These are phyloP conservation scores for Pythium rhizo-oryzae DNA, from an alignment of 352 stramenopile species.

Conservation along the genomic window DNA sequence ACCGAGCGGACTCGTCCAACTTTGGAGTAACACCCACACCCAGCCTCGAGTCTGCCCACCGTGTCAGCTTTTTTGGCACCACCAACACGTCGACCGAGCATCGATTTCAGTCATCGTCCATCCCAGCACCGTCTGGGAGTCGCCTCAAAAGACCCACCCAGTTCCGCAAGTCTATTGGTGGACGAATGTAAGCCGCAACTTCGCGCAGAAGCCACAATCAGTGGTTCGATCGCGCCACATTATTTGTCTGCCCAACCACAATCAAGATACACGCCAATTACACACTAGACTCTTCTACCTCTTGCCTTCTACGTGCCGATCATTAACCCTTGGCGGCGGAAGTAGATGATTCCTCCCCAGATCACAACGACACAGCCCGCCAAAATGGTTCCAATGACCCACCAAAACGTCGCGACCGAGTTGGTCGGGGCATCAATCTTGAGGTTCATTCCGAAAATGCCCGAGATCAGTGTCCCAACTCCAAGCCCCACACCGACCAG, in stretches of 20 bases:
- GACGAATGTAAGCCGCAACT: slow-evolving; percentile 13
- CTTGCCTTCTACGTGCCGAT: slow-evolving; percentile 24
- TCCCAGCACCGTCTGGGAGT: slow-evolving; percentile 14
- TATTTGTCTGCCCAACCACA: neutral
- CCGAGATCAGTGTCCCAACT: slow-evolving; percentile 43
- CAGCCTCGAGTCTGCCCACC: slow-evolving; percentile 11
- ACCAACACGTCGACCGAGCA: slow-evolving; percentile 3
- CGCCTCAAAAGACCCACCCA: slow-evolving; percentile 31
- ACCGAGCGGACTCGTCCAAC: slow-evolving; percentile 24
- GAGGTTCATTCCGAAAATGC: slow-evolving; percentile 55
- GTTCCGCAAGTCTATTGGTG: slow-evolving; percentile 33
- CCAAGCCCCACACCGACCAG: slow-evolving; percentile 37
- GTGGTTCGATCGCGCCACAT: neutral
- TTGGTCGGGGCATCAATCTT: slow-evolving; percentile 33
- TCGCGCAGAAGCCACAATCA: neutral
- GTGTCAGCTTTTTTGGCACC: slow-evolving; percentile 30
- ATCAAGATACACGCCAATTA: neutral
- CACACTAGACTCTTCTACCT: neutral
- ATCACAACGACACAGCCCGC: slow-evolving; percentile 27
- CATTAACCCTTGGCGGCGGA: slow-evolving; percentile 31
- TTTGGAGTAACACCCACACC: neutral
- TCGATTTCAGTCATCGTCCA: slow-evolving; percentile 17
- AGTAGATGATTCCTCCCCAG: slow-evolving; percentile 32
- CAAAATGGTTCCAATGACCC: slow-evolving; percentile 34
- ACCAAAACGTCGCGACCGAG: slow-evolving; percentile 35